Conservation (phyloP, 352 stramenopile genomes). For the Globisporangium paddicum region DNA sequence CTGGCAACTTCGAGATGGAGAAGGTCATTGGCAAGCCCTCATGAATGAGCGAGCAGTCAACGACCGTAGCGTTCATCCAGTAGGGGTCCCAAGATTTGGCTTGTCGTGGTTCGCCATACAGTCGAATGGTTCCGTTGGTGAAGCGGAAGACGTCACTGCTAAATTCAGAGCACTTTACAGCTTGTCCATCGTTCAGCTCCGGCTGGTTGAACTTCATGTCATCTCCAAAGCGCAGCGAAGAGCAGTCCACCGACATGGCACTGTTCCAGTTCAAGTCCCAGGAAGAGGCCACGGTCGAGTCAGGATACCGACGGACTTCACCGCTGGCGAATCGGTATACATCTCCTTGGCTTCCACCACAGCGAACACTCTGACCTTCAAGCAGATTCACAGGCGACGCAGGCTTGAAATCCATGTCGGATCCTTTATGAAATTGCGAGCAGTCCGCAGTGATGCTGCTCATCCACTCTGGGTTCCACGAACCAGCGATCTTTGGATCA, state of each 20-base stretch:
- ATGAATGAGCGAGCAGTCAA: slow-evolving; percentile 13
- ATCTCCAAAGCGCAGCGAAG: neutral
- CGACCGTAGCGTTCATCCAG: slow-evolving; percentile 4
- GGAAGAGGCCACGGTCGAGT: slow-evolving; percentile 14
- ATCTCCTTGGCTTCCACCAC: neutral
- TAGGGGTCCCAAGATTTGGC: slow-evolving; percentile 19
- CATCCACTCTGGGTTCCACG: slow-evolving; percentile 22
- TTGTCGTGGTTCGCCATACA: slow-evolving; percentile 14
- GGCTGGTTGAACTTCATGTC: slow-evolving; percentile 11
- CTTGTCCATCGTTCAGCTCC: slow-evolving; percentile 5
- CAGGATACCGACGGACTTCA: slow-evolving; percentile 12
- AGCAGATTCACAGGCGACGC: neutral
- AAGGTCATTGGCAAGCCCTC: slow-evolving; percentile 10
- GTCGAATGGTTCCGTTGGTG: slow-evolving; percentile 2
- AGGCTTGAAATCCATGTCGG: slow-evolving; percentile 9
- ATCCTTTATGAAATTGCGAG: slow-evolving; percentile 4
- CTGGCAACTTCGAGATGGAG: slow-evolving; percentile 5
- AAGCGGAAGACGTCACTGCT: slow-evolving; percentile 1
- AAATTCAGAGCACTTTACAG: slow-evolving; percentile 3
- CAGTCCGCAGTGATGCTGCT: slow-evolving; percentile 14
- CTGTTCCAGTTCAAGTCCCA: slow-evolving; percentile 16
- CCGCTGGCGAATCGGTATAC: slow-evolving; percentile 16
- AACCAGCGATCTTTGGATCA: slow-evolving; percentile 12
- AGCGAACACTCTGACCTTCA: slow-evolving; percentile 18
- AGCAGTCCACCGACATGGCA: slow-evolving; percentile 3